Evolutionary conservation across 768 basidiomycete genomes (phyloP).

Genomic region (Asterophora parasitica): DNA sequence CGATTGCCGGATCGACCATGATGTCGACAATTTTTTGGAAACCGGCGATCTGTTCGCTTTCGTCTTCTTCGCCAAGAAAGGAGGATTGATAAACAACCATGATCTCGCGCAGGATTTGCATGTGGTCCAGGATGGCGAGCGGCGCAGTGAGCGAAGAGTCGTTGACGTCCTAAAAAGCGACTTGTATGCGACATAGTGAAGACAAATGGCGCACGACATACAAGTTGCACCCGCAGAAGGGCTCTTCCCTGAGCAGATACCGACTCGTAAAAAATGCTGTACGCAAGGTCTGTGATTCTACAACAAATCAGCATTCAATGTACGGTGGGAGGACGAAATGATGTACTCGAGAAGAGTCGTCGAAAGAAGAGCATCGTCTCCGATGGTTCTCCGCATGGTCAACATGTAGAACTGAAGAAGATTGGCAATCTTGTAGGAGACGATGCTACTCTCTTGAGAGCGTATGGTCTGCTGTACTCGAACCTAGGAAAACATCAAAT

Average conservation of each 20-base stretch:
- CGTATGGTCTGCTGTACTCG: conserved; percentile 92
- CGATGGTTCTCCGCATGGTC: conserved; percentile 91
- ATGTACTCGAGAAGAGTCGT: conserved; percentile 75
- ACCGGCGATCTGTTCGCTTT: conserved; percentile 33
- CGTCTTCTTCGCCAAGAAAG: conserved; percentile 61
- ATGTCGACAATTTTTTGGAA: conserved; percentile 77
- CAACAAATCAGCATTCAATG: background rate
- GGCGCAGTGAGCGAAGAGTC: conserved; percentile 75
- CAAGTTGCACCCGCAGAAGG: conserved; percentile 47
- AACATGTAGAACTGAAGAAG: conserved; percentile 91
- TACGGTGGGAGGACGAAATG: background rate
- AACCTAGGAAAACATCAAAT: conserved; percentile 37
- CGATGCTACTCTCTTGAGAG: conserved; percentile 90
- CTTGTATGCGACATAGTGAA: conserved; percentile 16
- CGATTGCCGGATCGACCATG: conserved; percentile 79
- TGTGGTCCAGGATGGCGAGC: conserved; percentile 72
- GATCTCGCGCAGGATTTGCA: conserved; percentile 81
- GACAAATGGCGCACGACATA: conserved; percentile 23
- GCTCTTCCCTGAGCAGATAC: conserved; percentile 81
- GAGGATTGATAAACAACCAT: conserved; percentile 88
- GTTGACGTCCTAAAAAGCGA: conserved; percentile 47
- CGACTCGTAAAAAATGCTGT: conserved; percentile 83
- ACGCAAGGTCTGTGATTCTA: conserved; percentile 78
- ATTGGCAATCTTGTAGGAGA: conserved; percentile 90
- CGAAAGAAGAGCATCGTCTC: conserved; percentile 73